Conservation (phyloP, 2,329 filamentous ascomycete genomes). For the Ramichloridium luteum region DNA sequence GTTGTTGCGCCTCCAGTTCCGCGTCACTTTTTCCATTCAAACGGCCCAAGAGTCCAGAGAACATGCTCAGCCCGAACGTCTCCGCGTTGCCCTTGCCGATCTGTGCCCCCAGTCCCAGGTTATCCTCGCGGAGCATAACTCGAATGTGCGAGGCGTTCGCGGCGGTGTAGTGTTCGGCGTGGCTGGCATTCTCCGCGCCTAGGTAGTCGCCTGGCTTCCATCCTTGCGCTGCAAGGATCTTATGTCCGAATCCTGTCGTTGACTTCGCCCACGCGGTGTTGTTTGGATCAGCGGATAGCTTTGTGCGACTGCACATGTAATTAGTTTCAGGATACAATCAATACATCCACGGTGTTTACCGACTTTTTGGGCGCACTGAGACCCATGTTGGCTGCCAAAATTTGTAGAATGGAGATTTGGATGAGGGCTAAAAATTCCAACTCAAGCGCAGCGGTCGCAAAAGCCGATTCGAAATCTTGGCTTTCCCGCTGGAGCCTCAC, state of each 20-base stretch:
- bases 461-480: too few relatives aligned
- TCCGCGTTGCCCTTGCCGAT: constrained; percentile 54
- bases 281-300: constrained; percentile 84
- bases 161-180: constrained; percentile 63
- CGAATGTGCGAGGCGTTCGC: constrained; percentile 79
- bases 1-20: constrained; percentile 58
- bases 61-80: constrained; percentile 73
- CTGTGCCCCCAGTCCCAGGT: constrained; percentile 75
- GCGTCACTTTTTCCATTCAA: constrained; percentile 76
- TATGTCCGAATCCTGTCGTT: constrained; percentile 74
- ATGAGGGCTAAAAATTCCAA: not conserved
- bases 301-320: constrained; percentile 41
- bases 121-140: constrained; percentile 79
- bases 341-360: not conserved
- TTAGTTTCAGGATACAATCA: not conserved
- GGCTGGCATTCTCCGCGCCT: constrained; percentile 62
- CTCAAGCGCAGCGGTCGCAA: too few relatives aligned
- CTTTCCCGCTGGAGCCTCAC: too few relatives aligned
- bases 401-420: too few relatives aligned
- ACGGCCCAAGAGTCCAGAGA: constrained; percentile 74
- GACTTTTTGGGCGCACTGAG: not conserved
- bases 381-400: not conserved
- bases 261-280: constrained; percentile 87
- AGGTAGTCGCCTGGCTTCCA: constrained; percentile 80
- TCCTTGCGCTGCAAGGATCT: constrained; percentile 75